Percentiles rank a stretch among this genome's conserved stretches.
Conservation (phyloP, 176 grass and related monocot genomes). For the Carex cristatella region DNA sequence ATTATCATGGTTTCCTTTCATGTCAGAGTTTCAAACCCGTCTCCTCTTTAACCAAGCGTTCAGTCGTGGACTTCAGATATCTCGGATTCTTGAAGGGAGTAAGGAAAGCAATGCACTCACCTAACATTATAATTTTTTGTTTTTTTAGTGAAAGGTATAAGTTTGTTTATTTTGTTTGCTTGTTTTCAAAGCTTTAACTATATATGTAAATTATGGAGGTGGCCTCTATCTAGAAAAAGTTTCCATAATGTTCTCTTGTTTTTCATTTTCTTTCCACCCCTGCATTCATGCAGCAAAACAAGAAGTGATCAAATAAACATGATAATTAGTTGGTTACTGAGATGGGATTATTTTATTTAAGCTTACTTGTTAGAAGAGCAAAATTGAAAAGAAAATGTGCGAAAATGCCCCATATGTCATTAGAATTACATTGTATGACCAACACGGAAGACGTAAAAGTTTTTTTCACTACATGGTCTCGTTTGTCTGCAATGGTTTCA, state of each 20-base stretch:
- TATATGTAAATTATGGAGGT: neutral
- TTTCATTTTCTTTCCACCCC: neutral
- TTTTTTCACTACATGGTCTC: too few relatives aligned
- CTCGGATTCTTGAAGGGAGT: slow-evolving; percentile 70
- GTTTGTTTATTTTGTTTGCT: neutral
- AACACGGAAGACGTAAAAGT: too few relatives aligned
- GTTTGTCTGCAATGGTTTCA: too few relatives aligned
- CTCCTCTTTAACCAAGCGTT: slow-evolving; percentile 97
- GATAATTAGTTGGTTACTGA: neutral
- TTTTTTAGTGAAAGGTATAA: slow-evolving; percentile 1
- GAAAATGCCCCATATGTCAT: neutral
- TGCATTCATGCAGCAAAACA: neutral
- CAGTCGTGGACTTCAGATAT: slow-evolving; percentile 88
- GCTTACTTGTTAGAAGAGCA: neutral
- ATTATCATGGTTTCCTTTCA: slow-evolving; percentile 95
- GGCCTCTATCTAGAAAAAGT: neutral
- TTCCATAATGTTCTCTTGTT: neutral
- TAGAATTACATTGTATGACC: too few relatives aligned
- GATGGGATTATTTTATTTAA: neutral
- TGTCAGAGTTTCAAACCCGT: slow-evolving; percentile 92
- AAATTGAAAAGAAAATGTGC: neutral
- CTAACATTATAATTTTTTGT: slow-evolving; percentile 1
- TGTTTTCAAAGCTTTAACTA: neutral
- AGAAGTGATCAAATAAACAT: neutral
- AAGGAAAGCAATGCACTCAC: slow-evolving; percentile 31